Evolutionary conservation across 352 stramenopile species (phyloP).

Genomic region (Blastocystis sp.): DNA sequence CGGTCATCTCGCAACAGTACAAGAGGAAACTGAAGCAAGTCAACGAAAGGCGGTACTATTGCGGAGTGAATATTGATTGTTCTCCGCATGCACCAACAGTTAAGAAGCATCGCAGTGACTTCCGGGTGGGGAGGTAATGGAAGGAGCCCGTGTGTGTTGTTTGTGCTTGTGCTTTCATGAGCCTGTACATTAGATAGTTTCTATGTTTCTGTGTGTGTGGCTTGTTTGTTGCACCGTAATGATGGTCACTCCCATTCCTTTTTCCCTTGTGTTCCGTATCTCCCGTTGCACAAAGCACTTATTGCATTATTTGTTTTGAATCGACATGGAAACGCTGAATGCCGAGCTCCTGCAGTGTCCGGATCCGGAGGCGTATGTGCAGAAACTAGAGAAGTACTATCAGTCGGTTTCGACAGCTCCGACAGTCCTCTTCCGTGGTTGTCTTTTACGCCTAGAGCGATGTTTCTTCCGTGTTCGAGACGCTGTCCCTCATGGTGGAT

Average conservation of each 20-base stretch:
- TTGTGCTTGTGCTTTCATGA: neutral
- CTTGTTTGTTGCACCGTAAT: slow-evolving; percentile 41
- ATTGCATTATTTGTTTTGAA: too few relatives aligned
- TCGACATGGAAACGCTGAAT: neutral
- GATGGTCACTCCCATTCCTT: too few relatives aligned
- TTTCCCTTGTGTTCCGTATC: too few relatives aligned
- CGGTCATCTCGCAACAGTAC: slow-evolving; percentile 28
- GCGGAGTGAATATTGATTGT: slow-evolving; percentile 67
- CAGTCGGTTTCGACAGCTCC: neutral
- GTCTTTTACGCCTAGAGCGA: slow-evolving; percentile 1
- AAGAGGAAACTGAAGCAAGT: slow-evolving; percentile 44
- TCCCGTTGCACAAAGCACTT: too few relatives aligned
- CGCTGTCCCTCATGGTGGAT: slow-evolving; percentile 9
- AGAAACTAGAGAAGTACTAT: neutral
- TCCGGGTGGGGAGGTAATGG: slow-evolving; percentile 14
- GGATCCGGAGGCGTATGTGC: neutral
- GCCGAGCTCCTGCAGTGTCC: slow-evolving; percentile 10
- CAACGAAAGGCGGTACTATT: slow-evolving; percentile 57
- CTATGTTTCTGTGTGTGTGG: neutral
- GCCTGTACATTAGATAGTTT: neutral
- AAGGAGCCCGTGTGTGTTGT: neutral
- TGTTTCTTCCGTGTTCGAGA: slow-evolving; percentile 7
- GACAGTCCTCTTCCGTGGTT: neutral
- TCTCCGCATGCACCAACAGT: neutral
- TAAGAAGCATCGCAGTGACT: slow-evolving; percentile 44